phyloP scores from a whole-genome alignment of 2,329 filamentous ascomycete species.

The Corynespora cassiicola region DNA sequence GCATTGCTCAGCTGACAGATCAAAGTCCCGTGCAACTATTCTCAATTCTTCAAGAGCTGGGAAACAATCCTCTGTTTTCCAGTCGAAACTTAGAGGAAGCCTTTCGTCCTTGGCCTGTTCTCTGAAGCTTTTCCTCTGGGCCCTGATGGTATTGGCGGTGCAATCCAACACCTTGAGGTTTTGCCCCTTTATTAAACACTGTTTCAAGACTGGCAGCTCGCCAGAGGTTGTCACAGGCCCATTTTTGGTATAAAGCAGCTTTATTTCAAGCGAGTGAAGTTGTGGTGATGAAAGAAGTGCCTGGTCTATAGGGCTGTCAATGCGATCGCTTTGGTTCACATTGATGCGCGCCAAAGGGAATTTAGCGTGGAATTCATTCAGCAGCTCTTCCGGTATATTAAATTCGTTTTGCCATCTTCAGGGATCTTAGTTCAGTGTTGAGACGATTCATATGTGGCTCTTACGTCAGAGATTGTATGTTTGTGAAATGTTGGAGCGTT shows the following conservation, averaged over 20 bases:
- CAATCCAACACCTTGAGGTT: too few relatives aligned
- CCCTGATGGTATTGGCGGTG: too few relatives aligned
- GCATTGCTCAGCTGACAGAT: slow-evolving; percentile 3
- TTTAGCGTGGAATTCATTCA: too few relatives aligned
- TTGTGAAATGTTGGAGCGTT: too few relatives aligned
- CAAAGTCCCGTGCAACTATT: background rate
- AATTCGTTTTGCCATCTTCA: too few relatives aligned
- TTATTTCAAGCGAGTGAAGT: slow-evolving; percentile 6
- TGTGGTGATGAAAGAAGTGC: slow-evolving; percentile 4
- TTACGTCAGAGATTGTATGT: too few relatives aligned
- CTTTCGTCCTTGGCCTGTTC: background rate
- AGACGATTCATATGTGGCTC: too few relatives aligned
- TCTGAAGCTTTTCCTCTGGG: background rate
- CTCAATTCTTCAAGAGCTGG: slow-evolving; percentile 4
- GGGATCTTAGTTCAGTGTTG: too few relatives aligned
- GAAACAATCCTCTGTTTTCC: slow-evolving; percentile 4
- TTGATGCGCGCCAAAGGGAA: too few relatives aligned
- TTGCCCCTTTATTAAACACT: background rate
- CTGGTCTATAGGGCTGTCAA: slow-evolving; percentile 2
- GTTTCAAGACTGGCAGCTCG: slow-evolving; percentile 1
- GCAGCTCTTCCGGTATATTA: too few relatives aligned
- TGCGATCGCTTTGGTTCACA: background rate
- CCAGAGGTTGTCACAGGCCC: background rate
- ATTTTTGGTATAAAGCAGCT: background rate
- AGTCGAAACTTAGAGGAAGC: slow-evolving; percentile 1